Conservation (phyloP, 2,329 filamentous ascomycete genomes). For the Aspergillus sp. region DNA sequence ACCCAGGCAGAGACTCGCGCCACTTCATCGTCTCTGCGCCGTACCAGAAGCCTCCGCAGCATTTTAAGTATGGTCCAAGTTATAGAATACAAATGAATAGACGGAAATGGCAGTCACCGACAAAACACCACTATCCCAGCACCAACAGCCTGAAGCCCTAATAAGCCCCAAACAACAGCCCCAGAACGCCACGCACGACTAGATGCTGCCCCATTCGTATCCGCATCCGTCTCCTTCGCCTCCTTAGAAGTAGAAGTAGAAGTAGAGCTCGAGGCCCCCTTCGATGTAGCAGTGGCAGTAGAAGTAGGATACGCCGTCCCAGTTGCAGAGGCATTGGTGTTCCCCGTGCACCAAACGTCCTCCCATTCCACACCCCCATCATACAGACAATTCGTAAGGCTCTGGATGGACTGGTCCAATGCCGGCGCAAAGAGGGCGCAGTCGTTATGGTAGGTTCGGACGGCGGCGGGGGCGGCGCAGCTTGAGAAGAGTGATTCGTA, state of each 20-base stretch:
- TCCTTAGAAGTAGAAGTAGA: neutral
- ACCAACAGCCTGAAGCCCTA: neutral
- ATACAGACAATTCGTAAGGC: slow-evolving; percentile 27
- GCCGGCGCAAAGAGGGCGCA: slow-evolving; percentile 26
- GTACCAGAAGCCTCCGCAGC: too few relatives aligned
- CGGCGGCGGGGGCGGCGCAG: slow-evolving; percentile 21
- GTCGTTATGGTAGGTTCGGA: slow-evolving; percentile 21
- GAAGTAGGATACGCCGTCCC: neutral
- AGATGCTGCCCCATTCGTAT: neutral
- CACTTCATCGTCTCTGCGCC: too few relatives aligned
- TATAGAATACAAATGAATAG: too few relatives aligned
- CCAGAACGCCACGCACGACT: neutral
- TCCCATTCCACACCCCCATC: slow-evolving; percentile 21
- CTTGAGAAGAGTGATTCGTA: slow-evolving; percentile 18
- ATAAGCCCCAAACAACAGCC: neutral
- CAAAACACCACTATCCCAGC: neutral
- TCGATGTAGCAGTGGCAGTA: neutral
- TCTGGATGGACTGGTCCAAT: slow-evolving; percentile 23
- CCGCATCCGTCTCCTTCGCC: neutral
- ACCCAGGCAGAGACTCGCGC: too few relatives aligned
- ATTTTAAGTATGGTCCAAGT: rapidly evolving
- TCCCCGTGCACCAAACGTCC: slow-evolving; percentile 26
- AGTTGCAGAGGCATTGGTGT: neutral
- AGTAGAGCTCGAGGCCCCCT: neutral
- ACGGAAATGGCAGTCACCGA: too few relatives aligned